Evolutionary conservation across 2,329 filamentous ascomycete genomes (phyloP).

Genomic region (Tolypocladium pustulatum): DNA sequence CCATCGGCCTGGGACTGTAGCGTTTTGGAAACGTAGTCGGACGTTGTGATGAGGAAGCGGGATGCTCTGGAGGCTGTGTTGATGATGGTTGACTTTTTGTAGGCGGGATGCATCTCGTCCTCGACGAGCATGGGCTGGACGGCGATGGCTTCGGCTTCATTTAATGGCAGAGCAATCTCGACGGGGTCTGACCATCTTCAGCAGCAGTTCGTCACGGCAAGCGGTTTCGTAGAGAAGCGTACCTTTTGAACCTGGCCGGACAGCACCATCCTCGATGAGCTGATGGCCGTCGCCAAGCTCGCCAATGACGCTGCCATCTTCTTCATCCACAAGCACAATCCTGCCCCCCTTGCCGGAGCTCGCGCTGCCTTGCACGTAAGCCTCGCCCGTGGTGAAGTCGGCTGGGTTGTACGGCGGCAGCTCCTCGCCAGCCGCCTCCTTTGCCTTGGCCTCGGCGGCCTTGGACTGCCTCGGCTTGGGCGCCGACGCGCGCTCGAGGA

Average conservation of each 20-base stretch:
- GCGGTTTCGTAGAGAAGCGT: constrained; percentile 18
- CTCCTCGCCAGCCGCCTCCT: constrained; percentile 30
- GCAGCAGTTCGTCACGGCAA: not conserved
- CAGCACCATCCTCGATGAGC: constrained; percentile 62
- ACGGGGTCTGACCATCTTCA: constrained; percentile 49
- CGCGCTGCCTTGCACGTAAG: constrained; percentile 54
- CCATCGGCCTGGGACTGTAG: constrained; percentile 67
- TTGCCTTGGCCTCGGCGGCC: constrained; percentile 28
- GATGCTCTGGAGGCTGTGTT: constrained; percentile 81
- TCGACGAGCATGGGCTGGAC: constrained; percentile 57
- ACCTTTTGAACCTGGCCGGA: constrained; percentile 90
- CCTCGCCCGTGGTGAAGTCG: constrained; percentile 70
- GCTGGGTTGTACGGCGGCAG: constrained; percentile 68
- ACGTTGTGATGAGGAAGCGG: constrained; percentile 82
- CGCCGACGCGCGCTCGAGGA: constrained; percentile 72
- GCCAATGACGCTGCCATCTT: constrained; percentile 90
- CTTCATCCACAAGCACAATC: constrained; percentile 89
- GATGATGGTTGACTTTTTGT: constrained; percentile 77
- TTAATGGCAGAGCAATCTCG: constrained; percentile 62
- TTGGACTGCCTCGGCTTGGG: constrained; percentile 29
- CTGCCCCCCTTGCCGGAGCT: constrained; percentile 48
- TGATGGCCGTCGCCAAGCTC: constrained; percentile 77
- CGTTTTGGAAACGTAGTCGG: constrained; percentile 66
- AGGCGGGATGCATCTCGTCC: constrained; percentile 78
- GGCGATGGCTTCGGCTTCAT: constrained; percentile 52